These are phyloP conservation scores for Kalanchoe fedtschenkoi DNA, from an alignment of 164 flowering plant species.

Conservation along the genomic window DNA sequence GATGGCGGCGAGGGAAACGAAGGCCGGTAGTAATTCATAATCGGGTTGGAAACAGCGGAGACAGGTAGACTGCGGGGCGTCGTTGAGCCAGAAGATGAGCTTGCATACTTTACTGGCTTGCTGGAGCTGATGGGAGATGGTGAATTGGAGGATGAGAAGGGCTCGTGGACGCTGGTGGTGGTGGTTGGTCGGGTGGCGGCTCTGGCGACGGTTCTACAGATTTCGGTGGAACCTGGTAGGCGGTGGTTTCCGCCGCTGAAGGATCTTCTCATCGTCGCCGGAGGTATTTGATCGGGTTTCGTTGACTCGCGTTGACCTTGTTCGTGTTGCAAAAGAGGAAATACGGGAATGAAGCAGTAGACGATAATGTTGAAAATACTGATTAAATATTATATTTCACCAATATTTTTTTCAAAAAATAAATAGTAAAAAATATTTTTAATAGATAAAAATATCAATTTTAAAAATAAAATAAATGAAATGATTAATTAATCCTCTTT, in stretches of 20 bases:
- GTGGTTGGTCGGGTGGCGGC: background rate
- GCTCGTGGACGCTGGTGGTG: background rate
- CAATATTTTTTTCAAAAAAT: too few relatives aligned
- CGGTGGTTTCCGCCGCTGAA: background rate
- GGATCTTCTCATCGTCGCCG: constrained; percentile 3
- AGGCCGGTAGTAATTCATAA: background rate
- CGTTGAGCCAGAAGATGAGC: background rate
- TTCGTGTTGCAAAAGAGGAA: background rate
- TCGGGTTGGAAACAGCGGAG: background rate
- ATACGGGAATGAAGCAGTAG: too few relatives aligned
- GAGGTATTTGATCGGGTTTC: background rate
- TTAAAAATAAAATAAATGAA: too few relatives aligned
- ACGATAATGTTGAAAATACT: background rate
- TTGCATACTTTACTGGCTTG: too few relatives aligned
- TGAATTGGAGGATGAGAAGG: background rate
- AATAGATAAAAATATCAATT: too few relatives aligned
- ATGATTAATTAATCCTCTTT: too few relatives aligned
- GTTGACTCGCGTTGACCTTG: background rate
- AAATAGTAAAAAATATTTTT: too few relatives aligned
- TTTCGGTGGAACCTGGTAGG: background rate
- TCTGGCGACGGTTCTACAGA: background rate
- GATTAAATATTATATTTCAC: too few relatives aligned
- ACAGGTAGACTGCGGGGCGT: background rate
- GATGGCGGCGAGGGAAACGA: constrained; percentile 1
- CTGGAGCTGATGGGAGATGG: background rate